A percentile compares a stretch with the other conserved stretches of the same genome.
These are phyloP conservation scores for Phanerochaete carnosa DNA, from an alignment of 768 basidiomycete genomes.

Conservation along the genomic window DNA sequence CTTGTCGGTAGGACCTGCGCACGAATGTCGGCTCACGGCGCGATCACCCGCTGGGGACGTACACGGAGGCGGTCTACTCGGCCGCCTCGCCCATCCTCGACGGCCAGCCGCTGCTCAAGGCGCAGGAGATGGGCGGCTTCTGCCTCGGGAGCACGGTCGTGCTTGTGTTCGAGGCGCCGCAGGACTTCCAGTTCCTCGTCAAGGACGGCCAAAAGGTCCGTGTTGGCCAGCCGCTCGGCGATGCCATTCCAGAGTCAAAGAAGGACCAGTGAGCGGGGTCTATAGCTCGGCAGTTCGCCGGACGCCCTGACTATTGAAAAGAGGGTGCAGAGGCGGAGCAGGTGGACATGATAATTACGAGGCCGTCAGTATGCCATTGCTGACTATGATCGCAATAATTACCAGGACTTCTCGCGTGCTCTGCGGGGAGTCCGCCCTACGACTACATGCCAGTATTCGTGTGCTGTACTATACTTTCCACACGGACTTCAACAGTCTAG, in stretches of 20 bases:
- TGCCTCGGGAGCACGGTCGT: constrained; percentile 94
- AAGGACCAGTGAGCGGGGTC: constrained; percentile 8
- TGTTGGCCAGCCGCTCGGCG: constrained; percentile 82
- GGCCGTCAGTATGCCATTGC: too few relatives aligned
- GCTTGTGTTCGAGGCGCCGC: constrained; percentile 92
- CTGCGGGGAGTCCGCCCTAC: not conserved
- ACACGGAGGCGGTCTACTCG: constrained; percentile 89
- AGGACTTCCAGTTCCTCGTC: constrained; percentile 73
- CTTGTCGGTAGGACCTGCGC: constrained; percentile 76
- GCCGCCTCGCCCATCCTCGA: constrained; percentile 77
- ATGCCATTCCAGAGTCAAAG: constrained; percentile 25
- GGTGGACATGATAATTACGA: too few relatives aligned
- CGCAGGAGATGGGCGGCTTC: constrained; percentile 98
- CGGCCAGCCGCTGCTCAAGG: constrained; percentile 83
- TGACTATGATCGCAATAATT: not conserved
- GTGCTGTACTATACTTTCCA: not conserved
- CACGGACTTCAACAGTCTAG: not conserved
- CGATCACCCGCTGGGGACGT: constrained; percentile 77
- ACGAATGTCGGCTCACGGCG: constrained; percentile 79
- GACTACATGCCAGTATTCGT: not conserved
- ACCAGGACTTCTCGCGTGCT: not conserved
- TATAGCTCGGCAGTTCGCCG: not conserved
- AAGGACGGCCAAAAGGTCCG: constrained; percentile 79
- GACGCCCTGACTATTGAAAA: too few relatives aligned
- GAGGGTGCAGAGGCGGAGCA: too few relatives aligned